Base-by-base conservation (phyloP, 2,329 filamentous ascomycete species). In the Colletotrichum sp. region DNA sequence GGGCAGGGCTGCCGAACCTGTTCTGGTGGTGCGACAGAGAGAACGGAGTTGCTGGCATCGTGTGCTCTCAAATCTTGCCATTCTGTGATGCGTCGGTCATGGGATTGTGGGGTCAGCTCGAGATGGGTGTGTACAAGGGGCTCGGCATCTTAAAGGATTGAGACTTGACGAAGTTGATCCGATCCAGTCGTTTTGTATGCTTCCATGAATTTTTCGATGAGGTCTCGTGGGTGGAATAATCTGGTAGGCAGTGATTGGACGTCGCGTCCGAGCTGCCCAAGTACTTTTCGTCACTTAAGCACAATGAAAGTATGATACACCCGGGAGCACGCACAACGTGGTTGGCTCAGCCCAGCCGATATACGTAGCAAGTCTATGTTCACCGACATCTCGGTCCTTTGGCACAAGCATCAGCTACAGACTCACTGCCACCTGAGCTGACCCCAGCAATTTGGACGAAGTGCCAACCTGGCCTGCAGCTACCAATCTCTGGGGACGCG, bases 21-120 rank as follows among this genome's bases (percentile, higher is more conserved):
- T 93, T 86, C 79, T 93, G 91, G 91, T 93, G 91, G 91, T 85
- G 85, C 39, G 92, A 93, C 81, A 84, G 90, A 8, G 90, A 92
- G 80, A 89, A 87, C 72, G 91, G 90, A 0, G 83, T 93, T 59
- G 91, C 87, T 0, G 90, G 89, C 0, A 86, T 91, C 10, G 82
- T 91, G 3, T 86, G 85, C 48, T 83, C 84, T 4, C 90, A 91
- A 80, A 86, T 91, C 32, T 66, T 91, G 67, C 89, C 90, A 0
- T 90, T 90, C 80, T 86, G 76, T 3, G 86, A 90, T 77, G 72
- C 80, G 0, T 81, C 85, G 4, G 86, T 90, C 2, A 9, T 87
- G 39, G 81, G 80, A 0, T 67, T 89, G 6, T 89, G 87, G 86
- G 73, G 69, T 1, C 73, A 81, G 16, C 76, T 88, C 8, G 87